These are phyloP conservation scores for Petrea volubilis DNA, from an alignment of 257 asterid species.

Conservation along the genomic window DNA sequence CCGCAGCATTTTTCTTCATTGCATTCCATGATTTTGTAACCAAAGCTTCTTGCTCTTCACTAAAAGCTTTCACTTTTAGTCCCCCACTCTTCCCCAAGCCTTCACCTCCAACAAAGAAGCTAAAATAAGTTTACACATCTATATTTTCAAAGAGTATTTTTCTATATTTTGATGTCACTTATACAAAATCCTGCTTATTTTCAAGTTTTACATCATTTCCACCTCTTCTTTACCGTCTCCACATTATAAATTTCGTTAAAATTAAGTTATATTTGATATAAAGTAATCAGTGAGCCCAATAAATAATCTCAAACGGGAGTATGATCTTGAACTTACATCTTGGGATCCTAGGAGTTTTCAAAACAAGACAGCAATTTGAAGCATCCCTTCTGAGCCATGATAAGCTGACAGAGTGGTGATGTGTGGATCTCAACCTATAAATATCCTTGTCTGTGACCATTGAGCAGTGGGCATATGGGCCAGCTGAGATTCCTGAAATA, in stretches of 20 bases:
- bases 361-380: background rate
- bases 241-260: no score
- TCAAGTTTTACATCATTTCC: no score
- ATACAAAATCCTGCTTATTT: no score
- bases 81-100: constrained; percentile 34
- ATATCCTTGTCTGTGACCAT: background rate
- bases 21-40: constrained; percentile 65
- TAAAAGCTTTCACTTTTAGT: constrained; percentile 36
- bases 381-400: constrained; percentile 22
- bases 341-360: constrained; percentile 8
- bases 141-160: no score
- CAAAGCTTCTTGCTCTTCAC: constrained; percentile 73
- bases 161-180: no score
- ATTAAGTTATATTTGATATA: no score
- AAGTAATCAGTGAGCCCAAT: no score
- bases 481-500: background rate
- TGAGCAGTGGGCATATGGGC: background rate
- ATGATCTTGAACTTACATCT: constrained; percentile 22
- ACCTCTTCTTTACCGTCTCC: no score
- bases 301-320: no score
- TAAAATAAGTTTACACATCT: background rate
- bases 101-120: background rate
- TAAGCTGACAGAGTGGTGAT: background rate
- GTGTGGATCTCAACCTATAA: background rate
- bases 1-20: constrained; percentile 67